Conservation (phyloP, 345 rosid species). For the Eucalyptus cloeziana region DNA sequence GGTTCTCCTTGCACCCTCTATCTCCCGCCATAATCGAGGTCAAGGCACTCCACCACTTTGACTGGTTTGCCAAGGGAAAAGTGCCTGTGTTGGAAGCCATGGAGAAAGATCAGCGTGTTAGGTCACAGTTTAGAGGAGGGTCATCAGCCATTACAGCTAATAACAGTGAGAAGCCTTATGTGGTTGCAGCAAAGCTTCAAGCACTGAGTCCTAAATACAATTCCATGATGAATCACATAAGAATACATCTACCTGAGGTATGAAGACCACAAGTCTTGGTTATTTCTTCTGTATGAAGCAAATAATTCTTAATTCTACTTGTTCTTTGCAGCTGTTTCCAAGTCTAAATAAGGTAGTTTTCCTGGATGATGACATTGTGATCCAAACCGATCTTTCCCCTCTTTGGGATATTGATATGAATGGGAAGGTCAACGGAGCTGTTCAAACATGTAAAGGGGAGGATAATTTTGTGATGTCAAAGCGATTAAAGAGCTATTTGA, state of each 20-base stretch:
- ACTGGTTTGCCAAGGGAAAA: constrained; percentile 92
- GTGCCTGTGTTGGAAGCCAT: constrained; percentile 94
- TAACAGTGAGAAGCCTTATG: constrained; percentile 55
- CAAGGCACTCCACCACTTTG: constrained; percentile 94
- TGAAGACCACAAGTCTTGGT: background rate
- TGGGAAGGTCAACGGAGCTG: constrained; percentile 93
- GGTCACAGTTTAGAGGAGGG: constrained; percentile 90
- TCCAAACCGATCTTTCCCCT: constrained; percentile 87
- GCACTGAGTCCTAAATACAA: constrained; percentile 94
- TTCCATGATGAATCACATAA: constrained; percentile 88
- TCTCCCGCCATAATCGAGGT: constrained; percentile 86
- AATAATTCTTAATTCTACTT: background rate
- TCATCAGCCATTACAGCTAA: constrained; percentile 74
- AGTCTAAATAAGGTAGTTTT: constrained; percentile 82
- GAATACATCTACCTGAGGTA: constrained; percentile 96
- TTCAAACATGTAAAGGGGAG: constrained; percentile 77
- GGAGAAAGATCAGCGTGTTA: constrained; percentile 87
- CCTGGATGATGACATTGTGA: constrained; percentile 87
- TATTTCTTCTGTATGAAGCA: background rate
- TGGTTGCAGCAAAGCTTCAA: constrained; percentile 86
- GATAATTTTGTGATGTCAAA: constrained; percentile 86
- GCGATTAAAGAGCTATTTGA: constrained; percentile 73
- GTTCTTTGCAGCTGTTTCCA: constrained; percentile 63
- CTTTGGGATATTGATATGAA: constrained; percentile 89
- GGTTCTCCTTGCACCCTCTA: constrained; percentile 88